Evolutionary conservation across 371 early-diverging fungal genomes (phyloP).

Genomic region (Lichtheimia ornata): DNA sequence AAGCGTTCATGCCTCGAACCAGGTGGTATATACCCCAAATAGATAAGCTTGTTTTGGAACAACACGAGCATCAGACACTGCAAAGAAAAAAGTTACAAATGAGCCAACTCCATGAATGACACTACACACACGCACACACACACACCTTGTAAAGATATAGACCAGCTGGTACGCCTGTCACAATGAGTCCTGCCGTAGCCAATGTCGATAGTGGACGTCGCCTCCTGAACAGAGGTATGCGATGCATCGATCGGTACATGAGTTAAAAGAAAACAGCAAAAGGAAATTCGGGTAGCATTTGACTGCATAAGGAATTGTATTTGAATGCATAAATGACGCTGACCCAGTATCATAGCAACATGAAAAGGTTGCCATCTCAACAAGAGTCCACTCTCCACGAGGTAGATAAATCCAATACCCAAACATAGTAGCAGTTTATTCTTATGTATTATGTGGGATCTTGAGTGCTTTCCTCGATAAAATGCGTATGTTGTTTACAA

Average conservation of each 20-base stretch:
- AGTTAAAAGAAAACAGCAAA: background rate
- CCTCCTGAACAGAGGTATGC: background rate
- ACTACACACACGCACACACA: too few relatives aligned
- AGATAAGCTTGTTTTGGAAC: slow-evolving; percentile 49
- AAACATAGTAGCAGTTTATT: background rate
- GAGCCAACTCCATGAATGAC: too few relatives aligned
- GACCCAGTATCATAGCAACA: too few relatives aligned
- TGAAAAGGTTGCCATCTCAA: too few relatives aligned
- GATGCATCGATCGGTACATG: slow-evolving; percentile 1
- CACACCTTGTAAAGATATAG: slow-evolving; percentile 27
- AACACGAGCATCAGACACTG: slow-evolving; percentile 39
- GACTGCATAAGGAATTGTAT: background rate
- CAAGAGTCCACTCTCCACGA: too few relatives aligned
- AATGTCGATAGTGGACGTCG: slow-evolving; percentile 15
- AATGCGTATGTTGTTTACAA: slow-evolving; percentile 62
- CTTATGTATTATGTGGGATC: background rate
- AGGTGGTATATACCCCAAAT: slow-evolving; percentile 42
- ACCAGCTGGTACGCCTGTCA: slow-evolving; percentile 27
- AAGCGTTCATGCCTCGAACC: slow-evolving; percentile 31
- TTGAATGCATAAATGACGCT: background rate
- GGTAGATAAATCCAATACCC: background rate
- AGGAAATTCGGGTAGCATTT: background rate
- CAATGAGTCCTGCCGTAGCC: slow-evolving; percentile 19
- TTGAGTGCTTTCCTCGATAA: slow-evolving; percentile 30
- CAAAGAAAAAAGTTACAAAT: background rate